These are phyloP conservation scores for Kickxella alabastrina DNA, from an alignment of 192 early-diverging fungal species.

Conservation along the genomic window DNA sequence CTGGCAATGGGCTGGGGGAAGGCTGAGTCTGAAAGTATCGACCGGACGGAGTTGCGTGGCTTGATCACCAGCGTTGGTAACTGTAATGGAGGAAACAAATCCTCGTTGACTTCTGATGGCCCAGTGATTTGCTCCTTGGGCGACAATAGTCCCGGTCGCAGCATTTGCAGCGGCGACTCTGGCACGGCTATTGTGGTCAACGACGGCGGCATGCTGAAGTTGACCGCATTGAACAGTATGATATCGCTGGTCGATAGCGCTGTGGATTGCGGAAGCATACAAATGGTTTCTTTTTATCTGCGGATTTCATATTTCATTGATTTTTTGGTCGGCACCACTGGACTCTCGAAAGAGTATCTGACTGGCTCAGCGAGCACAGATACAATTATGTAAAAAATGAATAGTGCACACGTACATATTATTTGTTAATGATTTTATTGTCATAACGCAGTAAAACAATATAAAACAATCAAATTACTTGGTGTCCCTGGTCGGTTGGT, in stretches of 20 bases:
- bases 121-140: conserved; percentile 2
- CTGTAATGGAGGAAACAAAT: background rate
- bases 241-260: background rate
- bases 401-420: background rate
- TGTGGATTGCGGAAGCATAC: background rate
- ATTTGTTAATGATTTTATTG: background rate
- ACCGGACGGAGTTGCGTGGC: conserved; percentile 1
- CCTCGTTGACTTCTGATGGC: background rate
- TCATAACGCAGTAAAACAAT: background rate
- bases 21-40: background rate
- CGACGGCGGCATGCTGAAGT: background rate
- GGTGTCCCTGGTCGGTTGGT: background rate
- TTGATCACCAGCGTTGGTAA: background rate
- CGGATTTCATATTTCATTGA: conserved; percentile 1
- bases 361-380: background rate
- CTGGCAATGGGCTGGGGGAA: conserved; percentile 2
- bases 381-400: background rate
- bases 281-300: background rate
- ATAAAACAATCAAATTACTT: background rate
- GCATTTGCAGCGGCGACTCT: conserved; percentile 5
- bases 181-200: conserved; percentile 1
- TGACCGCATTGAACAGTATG: conserved; percentile 2
- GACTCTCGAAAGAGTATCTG: conserved; percentile 1
- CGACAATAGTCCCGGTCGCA: background rate
- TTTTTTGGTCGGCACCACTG: background rate